phyloP scores from a whole-genome alignment of 208 protist species.

The Wallacemonas collosoma region DNA sequence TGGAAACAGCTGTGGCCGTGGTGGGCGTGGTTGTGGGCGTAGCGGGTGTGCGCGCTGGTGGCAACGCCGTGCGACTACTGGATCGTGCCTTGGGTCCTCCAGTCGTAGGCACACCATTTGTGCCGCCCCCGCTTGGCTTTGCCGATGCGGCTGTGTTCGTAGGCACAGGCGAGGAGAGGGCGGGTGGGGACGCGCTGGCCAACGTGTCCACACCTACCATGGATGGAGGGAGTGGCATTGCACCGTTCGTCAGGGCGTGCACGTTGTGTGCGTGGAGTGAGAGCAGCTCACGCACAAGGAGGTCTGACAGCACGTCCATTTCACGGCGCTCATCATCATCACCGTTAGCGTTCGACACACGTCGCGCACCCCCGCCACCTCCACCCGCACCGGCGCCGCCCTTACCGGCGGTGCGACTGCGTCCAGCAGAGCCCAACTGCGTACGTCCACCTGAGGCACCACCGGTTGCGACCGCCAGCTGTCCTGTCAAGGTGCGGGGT shows the following conservation, averaged over 20 bases:
- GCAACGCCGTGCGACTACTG: neutral
- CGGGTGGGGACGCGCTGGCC: neutral
- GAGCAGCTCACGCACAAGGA: conserved; percentile 50
- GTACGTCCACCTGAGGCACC: neutral
- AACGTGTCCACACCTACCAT: neutral
- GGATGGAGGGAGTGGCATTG: conserved; percentile 16
- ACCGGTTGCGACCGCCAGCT: neutral
- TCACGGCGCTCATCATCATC: conserved; percentile 47
- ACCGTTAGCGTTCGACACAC: conserved; percentile 12
- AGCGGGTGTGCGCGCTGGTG: neutral
- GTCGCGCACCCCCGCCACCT: neutral
- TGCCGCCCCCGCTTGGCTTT: neutral
- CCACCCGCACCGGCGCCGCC: neutral
- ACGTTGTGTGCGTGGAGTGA: conserved; percentile 74
- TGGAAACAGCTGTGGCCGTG: neutral
- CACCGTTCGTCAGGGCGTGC: conserved; percentile 12
- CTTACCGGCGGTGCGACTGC: conserved; percentile 3
- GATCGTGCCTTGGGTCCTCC: neutral
- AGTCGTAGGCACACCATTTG: neutral
- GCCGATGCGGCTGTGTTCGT: too few relatives aligned
- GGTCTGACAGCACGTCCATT: conserved; percentile 53
- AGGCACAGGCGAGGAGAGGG: too few relatives aligned
- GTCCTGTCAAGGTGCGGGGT: conserved; percentile 24
- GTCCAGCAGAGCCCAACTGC: conserved; percentile 15
- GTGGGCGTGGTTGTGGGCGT: neutral